Percentiles rank a stretch among this genome's conserved stretches.
phyloP scores from a whole-genome alignment of 306 rosid species.

The Vachellia collinsii region DNA sequence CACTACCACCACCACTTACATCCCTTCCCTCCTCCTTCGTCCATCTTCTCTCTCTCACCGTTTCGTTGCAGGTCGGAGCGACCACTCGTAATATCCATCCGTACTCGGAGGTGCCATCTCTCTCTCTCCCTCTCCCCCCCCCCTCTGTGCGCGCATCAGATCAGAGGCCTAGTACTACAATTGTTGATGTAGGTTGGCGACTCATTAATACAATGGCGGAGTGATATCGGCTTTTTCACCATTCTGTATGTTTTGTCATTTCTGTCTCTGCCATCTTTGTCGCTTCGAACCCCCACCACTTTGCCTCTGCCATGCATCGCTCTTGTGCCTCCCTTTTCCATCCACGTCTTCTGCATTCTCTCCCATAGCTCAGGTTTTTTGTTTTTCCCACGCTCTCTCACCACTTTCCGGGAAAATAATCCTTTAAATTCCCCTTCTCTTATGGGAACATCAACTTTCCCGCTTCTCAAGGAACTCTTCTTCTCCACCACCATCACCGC shows the following conservation, averaged over 20 bases:
- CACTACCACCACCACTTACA: neutral
- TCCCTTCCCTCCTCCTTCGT: neutral
- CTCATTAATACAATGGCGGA: conserved; percentile 21
- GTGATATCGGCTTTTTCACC: conserved; percentile 26
- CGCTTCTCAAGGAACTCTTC: neutral
- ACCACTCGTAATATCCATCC: neutral
- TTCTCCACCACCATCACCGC: neutral
- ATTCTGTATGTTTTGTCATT: conserved; percentile 46
- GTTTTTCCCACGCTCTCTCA: neutral
- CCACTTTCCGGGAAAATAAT: conserved; percentile 22
- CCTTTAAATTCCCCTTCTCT: neutral
- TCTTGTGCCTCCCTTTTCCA: conserved; percentile 16
- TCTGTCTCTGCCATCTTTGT: conserved; percentile 54
- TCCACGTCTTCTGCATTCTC: conserved; percentile 3
- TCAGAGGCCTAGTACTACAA: neutral
- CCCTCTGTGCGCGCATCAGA: no score
- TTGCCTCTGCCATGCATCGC: conserved; percentile 27
- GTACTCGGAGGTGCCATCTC: neutral
- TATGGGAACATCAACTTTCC: neutral
- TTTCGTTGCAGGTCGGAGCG: neutral
- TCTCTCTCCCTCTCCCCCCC: neutral
- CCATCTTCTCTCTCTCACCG: neutral
- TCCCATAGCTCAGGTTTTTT: neutral
- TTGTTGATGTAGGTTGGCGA: conserved; percentile 14
- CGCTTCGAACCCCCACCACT: conserved; percentile 11